These are phyloP conservation scores for Botryobasidium botryosum DNA, from an alignment of 768 basidiomycete genomes.

Conservation along the genomic window DNA sequence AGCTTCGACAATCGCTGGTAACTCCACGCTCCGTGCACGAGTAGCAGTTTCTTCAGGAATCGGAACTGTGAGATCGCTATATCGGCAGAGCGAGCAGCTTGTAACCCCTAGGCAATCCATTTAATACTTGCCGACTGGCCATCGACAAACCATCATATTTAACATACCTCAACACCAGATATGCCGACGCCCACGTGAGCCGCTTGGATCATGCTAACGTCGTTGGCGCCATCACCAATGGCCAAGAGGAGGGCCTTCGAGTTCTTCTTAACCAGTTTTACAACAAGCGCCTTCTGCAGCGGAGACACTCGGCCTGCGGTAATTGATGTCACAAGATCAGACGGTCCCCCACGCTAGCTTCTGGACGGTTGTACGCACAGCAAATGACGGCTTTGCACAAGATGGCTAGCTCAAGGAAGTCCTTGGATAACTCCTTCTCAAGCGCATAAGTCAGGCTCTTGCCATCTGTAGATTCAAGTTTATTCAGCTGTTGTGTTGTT, in stretches of 20 bases:
- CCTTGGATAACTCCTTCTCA: constrained; percentile 79
- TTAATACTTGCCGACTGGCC: constrained; percentile 5
- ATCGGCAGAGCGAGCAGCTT: constrained; percentile 96
- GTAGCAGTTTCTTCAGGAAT: constrained; percentile 80
- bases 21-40: constrained; percentile 98
- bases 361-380: constrained; percentile 35
- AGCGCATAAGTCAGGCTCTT: constrained; percentile 87
- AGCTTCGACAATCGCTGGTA: constrained; percentile 89
- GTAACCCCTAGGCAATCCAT: constrained; percentile 48
- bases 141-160: not conserved
- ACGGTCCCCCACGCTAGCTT: not conserved
- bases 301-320: constrained; percentile 90
- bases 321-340: not conserved
- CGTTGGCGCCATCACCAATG: constrained; percentile 95
- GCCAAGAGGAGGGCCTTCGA: constrained; percentile 85
- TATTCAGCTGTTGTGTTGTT: not conserved
- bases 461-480: constrained; percentile 41
- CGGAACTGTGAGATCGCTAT: constrained; percentile 97
- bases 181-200: constrained; percentile 97
- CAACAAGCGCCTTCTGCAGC: constrained; percentile 90
- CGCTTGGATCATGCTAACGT: constrained; percentile 98
- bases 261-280: constrained; percentile 98
- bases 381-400: constrained; percentile 99
- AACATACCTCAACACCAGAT: constrained; percentile 76
- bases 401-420: constrained; percentile 85